A percentile compares a stretch with the other conserved stretches of the same genome.
phyloP scores from a whole-genome alignment of 805 yeast genomes.

The Nakazawaea anatomiae region DNA sequence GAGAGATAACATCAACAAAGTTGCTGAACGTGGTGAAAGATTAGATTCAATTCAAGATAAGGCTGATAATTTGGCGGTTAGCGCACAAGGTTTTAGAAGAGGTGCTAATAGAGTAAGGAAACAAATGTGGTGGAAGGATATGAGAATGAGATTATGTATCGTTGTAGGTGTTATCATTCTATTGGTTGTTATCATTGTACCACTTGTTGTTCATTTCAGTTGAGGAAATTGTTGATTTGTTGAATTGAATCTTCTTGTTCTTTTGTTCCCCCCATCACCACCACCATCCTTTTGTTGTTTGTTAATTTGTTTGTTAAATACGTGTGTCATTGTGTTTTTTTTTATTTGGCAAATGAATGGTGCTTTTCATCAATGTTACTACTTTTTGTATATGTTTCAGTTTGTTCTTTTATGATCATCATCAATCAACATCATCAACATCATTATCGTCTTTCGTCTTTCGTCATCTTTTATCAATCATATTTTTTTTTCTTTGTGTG shows the following conservation, averaged over 20 bases:
- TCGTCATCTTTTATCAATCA: not conserved
- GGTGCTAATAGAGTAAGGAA: constrained; percentile 97
- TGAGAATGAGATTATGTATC: constrained; percentile 93
- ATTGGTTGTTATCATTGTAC: constrained; percentile 83
- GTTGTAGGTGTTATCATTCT: constrained; percentile 72
- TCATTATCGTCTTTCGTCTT: not conserved
- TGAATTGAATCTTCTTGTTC: not conserved
- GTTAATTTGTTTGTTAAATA: too few species aligned
- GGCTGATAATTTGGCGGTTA: constrained; percentile 85
- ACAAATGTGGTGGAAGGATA: constrained; percentile 98
- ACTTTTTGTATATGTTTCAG: not conserved
- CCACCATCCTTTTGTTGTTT: too few species aligned
- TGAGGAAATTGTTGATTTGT: not conserved
- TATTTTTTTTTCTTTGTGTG: not conserved
- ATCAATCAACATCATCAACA: not conserved
- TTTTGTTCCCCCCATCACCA: too few species aligned
- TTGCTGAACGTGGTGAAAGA: constrained; percentile 92
- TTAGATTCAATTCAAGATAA: constrained; percentile 87
- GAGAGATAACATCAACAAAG: constrained; percentile 95
- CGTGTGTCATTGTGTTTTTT: too few species aligned
- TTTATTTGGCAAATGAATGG: too few species aligned
- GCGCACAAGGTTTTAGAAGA: constrained; percentile 92
- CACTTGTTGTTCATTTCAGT: constrained; percentile 84
- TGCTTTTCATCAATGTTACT: too few species aligned
- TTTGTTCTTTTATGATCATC: not conserved